Conservation (phyloP, 1,284 basidiomycete genomes). For the Calocybe gambosa region DNA sequence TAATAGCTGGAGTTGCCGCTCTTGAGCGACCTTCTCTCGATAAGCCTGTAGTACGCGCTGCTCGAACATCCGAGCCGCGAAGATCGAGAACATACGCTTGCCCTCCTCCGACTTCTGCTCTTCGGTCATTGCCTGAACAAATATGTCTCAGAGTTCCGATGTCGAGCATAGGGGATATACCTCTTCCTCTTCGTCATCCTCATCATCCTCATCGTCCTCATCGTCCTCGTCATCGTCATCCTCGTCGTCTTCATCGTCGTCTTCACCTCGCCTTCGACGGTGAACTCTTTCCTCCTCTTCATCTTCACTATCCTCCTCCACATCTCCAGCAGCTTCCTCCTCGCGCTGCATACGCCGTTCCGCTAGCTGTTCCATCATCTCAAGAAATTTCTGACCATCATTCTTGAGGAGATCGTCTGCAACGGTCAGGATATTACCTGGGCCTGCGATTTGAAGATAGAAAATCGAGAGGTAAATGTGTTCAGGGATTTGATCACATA, state of each 20-base stretch:
- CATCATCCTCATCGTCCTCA: conserved; percentile 27
- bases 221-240: conserved; percentile 46
- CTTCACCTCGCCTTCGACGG: conserved; percentile 38
- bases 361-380: conserved; percentile 99
- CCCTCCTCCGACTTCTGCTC: conserved; percentile 98
- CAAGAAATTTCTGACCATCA: conserved; percentile 96
- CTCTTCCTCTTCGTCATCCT: conserved; percentile 40
- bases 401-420: conserved; percentile 98
- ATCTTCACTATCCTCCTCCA: conserved; percentile 47
- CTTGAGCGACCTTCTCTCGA: conserved; percentile 88
- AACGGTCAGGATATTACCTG: conserved; percentile 94
- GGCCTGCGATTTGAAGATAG: conserved; percentile 30
- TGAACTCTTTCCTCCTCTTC: conserved; percentile 29
- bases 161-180: conserved; percentile 23
- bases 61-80: conserved; percentile 99
- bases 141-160: conserved; percentile 8
- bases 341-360: conserved; percentile 91
- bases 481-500: conserved; percentile 29
- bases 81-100: conserved; percentile 99
- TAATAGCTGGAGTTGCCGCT: conserved; percentile 81
- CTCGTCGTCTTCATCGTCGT: conserved; percentile 43
- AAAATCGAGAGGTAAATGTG: conserved; percentile 5
- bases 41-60: conserved; percentile 93
- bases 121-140: conserved; percentile 64
- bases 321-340: conserved; percentile 78